Evolutionary conservation across 73 alveolate genomes (phyloP).

Genomic region (Paramecium sonneborni): DNA sequence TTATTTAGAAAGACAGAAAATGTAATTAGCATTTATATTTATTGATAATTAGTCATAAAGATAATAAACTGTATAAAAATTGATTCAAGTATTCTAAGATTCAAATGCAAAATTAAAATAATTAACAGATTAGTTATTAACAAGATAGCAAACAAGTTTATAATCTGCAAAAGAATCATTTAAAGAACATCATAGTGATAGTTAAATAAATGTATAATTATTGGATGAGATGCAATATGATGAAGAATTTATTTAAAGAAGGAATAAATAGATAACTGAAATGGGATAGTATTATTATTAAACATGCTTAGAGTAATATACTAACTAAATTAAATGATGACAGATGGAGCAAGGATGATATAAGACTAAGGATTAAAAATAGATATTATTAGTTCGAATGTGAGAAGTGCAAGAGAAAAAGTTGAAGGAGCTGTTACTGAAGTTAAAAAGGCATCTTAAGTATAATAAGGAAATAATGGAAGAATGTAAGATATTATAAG

Average conservation of each 20-base stretch:
- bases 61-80: background rate
- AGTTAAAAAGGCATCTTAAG: background rate
- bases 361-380: background rate
- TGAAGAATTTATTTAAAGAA: background rate
- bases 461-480: background rate
- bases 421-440: background rate
- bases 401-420: background rate
- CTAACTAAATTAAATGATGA: background rate
- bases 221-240: background rate
- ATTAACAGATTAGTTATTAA: background rate
- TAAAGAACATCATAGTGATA: background rate
- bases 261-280: conserved; percentile 15
- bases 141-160: background rate
- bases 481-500: background rate
- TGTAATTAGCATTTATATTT: background rate
- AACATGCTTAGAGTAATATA: background rate
- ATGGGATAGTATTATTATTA: background rate
- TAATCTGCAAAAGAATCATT: background rate
- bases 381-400: background rate
- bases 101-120: background rate
- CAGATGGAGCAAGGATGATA: conserved; percentile 26
- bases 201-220: background rate
- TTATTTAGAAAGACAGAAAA: background rate
- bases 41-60: background rate
- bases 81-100: background rate